phyloP scores from a whole-genome alignment of 306 rosid genomes.

The Cicer arietinum region DNA sequence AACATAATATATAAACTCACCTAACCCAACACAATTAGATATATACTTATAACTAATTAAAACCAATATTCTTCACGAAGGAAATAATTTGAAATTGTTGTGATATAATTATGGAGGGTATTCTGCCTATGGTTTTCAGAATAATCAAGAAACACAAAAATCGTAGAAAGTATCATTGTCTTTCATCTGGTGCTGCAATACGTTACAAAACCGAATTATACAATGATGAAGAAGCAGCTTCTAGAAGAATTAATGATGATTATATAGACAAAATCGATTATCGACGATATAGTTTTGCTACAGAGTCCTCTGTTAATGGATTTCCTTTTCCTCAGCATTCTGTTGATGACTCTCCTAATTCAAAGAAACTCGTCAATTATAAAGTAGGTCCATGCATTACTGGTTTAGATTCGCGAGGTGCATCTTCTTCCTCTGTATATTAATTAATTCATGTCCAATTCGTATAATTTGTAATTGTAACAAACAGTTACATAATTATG shows the following conservation, averaged over 20 bases:
- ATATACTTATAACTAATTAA: neutral
- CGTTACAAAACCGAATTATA: slow-evolving; percentile 23
- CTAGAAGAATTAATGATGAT: neutral
- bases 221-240: slow-evolving; percentile 7
- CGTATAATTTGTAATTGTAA: neutral
- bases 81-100: neutral
- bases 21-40: slow-evolving; percentile 34
- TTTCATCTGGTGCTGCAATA: slow-evolving; percentile 44
- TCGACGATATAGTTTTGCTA: slow-evolving; percentile 32
- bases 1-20: slow-evolving; percentile 36
- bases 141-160: slow-evolving; percentile 50
- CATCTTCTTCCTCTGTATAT: slow-evolving; percentile 5
- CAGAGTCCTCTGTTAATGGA: slow-evolving; percentile 33
- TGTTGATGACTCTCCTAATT: slow-evolving; percentile 4
- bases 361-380: slow-evolving; percentile 37
- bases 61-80: neutral
- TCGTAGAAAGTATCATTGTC: slow-evolving; percentile 46
- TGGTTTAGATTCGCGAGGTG: slow-evolving; percentile 9
- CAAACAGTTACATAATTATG: neutral
- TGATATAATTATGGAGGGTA: slow-evolving; percentile 51
- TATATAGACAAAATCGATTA: slow-evolving; percentile 16
- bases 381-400: slow-evolving; percentile 27
- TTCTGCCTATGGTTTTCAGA: slow-evolving; percentile 49
- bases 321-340: slow-evolving; percentile 22
- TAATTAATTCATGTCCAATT: neutral